Percentiles rank a stretch among this genome's conserved stretches.
These are phyloP conservation scores for Drechslerella dactyloides DNA, from an alignment of 2,329 filamentous ascomycete species.

Conservation along the genomic window DNA sequence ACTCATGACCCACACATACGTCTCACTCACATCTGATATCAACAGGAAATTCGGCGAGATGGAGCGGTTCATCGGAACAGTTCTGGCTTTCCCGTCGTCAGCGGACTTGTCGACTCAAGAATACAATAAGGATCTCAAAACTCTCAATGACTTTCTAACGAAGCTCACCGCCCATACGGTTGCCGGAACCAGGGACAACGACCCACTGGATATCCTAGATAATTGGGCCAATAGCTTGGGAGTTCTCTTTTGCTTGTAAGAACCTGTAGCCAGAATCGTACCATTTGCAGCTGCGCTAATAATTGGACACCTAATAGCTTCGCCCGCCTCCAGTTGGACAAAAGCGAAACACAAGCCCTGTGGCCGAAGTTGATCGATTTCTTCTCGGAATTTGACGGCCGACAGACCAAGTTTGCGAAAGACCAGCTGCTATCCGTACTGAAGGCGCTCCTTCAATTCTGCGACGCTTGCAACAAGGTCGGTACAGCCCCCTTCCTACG, in stretches of 20 bases:
- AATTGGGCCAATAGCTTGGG: conserved; percentile 53
- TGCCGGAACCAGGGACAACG: conserved; percentile 51
- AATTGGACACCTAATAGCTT: conserved; percentile 21
- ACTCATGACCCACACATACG: background rate
- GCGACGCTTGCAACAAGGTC: conserved; percentile 52
- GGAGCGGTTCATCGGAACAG: conserved; percentile 54
- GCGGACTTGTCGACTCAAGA: conserved; percentile 51
- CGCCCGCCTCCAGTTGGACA: conserved; percentile 28
- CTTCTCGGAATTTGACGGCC: conserved; percentile 60
- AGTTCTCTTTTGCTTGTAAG: conserved; percentile 55
- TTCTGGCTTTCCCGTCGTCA: conserved; percentile 52
- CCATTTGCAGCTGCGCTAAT: conserved; percentile 42
- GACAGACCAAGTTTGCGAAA: conserved; percentile 66
- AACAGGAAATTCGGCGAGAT: conserved; percentile 31
- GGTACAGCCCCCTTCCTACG: background rate
- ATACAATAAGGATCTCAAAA: conserved; percentile 53
- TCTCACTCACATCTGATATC: background rate
- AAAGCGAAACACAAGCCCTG: conserved; percentile 33
- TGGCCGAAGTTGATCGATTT: conserved; percentile 54
- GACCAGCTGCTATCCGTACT: conserved; percentile 61
- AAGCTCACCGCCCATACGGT: conserved; percentile 52
- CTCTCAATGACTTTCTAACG: conserved; percentile 50
- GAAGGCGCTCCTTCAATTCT: conserved; percentile 56
- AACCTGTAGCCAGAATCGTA: conserved; percentile 7
- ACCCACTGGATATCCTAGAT: conserved; percentile 54